Base-by-base conservation (phyloP, 1,284 basidiomycete genomes). In the Ustilago vetiveriae region DNA sequence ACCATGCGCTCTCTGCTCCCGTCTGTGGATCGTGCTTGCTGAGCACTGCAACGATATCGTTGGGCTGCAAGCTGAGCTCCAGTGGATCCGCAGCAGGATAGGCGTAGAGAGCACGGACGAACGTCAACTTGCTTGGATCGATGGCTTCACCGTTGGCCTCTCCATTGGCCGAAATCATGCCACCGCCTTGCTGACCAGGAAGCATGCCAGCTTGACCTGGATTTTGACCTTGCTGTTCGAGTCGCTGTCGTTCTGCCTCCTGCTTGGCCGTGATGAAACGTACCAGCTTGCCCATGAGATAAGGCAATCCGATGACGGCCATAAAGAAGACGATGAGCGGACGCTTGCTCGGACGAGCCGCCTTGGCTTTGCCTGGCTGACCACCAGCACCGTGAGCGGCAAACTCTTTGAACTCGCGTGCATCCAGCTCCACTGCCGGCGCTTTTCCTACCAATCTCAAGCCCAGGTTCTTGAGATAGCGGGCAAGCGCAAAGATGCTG, bases 31-130 rank as follows among this genome's bases (percentile, higher is more conserved):
- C 77, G 22, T 88, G 87, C 87, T 23, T 87, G 83, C 11, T 91
- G 83, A 95, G 88, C 44, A 99, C 89, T 3, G 96, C 96, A 3
- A 98, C 91, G 59, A 98, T 93, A 82, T 97, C 94, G 78, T 95
- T 92, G 81, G 91, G 89, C 80, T 90, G 89, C 60, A 98, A 85
- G 19, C 85, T 85, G 14, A 98, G 87, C 84, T 98, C 94, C 2
- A 92, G 86, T 22, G 87, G 76, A n/a, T 82, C 76, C 16, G 82
- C 75, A 0, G 82, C 73, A 5, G 74, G 86, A 82, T 96, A 96
- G 1, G 90, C 86, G 83, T 91, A 94, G 42, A 90, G 82, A 1
- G 94, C 90, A 16, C 94, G 87, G 2, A 92, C 95, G 79, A 99
- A 99, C 2, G 89, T 89, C 39, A 98, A 86, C 59, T 85, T 85